Evolutionary conservation across 2,329 filamentous ascomycete species (phyloP).

Genomic region (Lasiodiplodia theobromae): DNA sequence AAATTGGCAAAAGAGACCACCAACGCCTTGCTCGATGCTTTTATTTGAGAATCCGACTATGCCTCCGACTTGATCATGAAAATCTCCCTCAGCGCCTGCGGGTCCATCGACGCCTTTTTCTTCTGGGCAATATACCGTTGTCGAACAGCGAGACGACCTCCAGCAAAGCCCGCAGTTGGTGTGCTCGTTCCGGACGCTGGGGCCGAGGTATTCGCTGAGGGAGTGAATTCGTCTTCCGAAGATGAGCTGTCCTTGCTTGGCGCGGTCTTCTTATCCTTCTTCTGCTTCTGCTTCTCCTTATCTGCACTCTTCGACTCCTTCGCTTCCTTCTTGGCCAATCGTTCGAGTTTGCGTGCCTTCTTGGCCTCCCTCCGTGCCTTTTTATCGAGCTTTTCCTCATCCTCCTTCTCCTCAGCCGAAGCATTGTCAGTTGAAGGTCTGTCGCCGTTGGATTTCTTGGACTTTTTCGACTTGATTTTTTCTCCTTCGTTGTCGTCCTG

Average conservation of each 20-base stretch:
- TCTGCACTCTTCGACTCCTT: conserved; percentile 56
- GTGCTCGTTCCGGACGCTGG: conserved; percentile 39
- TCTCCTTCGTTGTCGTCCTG: conserved; percentile 28
- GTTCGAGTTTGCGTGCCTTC: conserved; percentile 51
- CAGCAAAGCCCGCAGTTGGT: conserved; percentile 52
- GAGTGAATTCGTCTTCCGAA: conserved; percentile 37
- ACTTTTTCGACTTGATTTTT: conserved; percentile 47
- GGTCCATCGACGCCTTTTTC: conserved; percentile 80
- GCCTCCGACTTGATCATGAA: conserved; percentile 68
- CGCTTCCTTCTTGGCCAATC: conserved; percentile 53
- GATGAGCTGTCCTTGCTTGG: conserved; percentile 32
- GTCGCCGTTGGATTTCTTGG: conserved; percentile 38
- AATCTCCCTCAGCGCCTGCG: conserved; percentile 84
- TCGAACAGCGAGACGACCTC: conserved; percentile 75
- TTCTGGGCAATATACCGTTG: conserved; percentile 89
- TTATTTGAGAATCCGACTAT: conserved; percentile 22
- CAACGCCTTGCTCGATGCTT: conserved; percentile 29
- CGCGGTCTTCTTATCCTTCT: conserved; percentile 46
- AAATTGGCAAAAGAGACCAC: conserved; percentile 12
- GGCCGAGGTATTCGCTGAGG: conserved; percentile 52
- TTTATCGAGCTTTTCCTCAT: conserved; percentile 47
- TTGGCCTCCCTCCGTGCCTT: conserved; percentile 33
- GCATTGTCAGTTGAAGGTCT: conserved; percentile 32
- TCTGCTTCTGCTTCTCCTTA: conserved; percentile 48
- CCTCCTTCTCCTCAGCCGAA: conserved; percentile 49